phyloP scores from a whole-genome alignment of 306 rosid species.

The Trifolium pratense region DNA sequence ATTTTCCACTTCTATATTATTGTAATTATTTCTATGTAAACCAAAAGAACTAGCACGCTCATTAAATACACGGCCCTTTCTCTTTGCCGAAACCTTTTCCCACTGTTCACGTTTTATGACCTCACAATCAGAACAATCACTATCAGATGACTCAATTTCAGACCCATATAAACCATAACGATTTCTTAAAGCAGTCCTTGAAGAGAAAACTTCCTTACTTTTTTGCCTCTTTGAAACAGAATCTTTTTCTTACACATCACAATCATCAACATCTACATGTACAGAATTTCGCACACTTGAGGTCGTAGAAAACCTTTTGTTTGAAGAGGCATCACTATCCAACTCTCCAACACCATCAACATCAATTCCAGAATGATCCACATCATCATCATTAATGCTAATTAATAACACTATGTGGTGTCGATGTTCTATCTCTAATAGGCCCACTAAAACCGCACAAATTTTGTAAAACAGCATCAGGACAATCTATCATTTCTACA shows the following conservation, averaged over 20 bases:
- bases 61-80: slow-evolving; percentile 52
- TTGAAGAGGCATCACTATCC: slow-evolving; percentile 84
- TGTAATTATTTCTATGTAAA: slow-evolving; percentile 43
- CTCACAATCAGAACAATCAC: slow-evolving; percentile 87
- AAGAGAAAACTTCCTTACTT: background rate
- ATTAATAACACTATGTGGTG: slow-evolving; percentile 56
- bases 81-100: slow-evolving; percentile 69
- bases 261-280: slow-evolving; percentile 50
- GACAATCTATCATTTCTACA: slow-evolving; percentile 59
- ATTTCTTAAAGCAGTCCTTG: slow-evolving; percentile 51
- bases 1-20: slow-evolving; percentile 47
- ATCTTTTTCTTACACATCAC: slow-evolving; percentile 44
- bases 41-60: slow-evolving; percentile 67
- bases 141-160: slow-evolving; percentile 57
- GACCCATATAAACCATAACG: slow-evolving; percentile 54
- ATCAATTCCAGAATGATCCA: slow-evolving; percentile 43
- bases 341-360: slow-evolving; percentile 63
- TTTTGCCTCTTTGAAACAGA: slow-evolving; percentile 49
- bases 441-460: slow-evolving; percentile 45
- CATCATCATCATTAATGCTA: slow-evolving; percentile 65
- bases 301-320: slow-evolving; percentile 51
- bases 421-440: slow-evolving; percentile 48
- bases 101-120: slow-evolving; percentile 74
- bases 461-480: slow-evolving; percentile 41
- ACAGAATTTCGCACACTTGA: slow-evolving; percentile 40